Evolutionary conservation across 2,329 filamentous ascomycete species (phyloP), one percentile per base, ranked within the genome.

Genomic region (Sporothrix variecibatus): DNA sequence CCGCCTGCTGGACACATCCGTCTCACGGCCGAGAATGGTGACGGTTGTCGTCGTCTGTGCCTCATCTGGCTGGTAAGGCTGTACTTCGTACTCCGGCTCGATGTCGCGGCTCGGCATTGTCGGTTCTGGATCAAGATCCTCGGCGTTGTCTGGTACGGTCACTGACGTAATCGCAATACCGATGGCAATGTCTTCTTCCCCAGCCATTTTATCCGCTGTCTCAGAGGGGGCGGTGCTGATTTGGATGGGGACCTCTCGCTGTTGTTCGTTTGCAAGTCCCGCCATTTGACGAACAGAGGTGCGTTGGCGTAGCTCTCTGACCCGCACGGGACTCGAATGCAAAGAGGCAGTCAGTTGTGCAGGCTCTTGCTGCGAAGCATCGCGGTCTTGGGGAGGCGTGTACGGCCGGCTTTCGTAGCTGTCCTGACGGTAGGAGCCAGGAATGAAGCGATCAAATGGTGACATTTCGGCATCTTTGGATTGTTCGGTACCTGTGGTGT

Each of bases 1-100:
- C 4, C 72, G 73, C 67, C 79, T 78, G 71, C 74, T 78, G 67
- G 84, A 83, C 1, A 64, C 31, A 68, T 84, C 83, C 65, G 81
- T 82, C 71, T 85, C 84, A 65, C 84, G 84, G 9, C 85, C 84
- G 43, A 88, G 78, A 58, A 88, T 85, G 5, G 85, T 86, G 71
- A 88, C 85, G 23, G 84, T 86, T 7, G 86, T 86, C 12, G 86
- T 86, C 11, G 86, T 86, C 76, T 85, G 82, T 69, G 84, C 80
- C n/a, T 82, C 78, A 20, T 81, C 78, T 31, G 82, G 80, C 17
- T 78, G 78, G 73, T 81, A 83, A 11, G 85, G 83, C 67, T 81
- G 79, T n/a, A 82, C 81, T 74, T 86, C 82, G 64, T 84, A 84
- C 46, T 81, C 80, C 56, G 76, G 23, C 15, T 65, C 71, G 5